Evolutionary conservation across 768 basidiomycete species (phyloP), one percentile per base, ranked within the genome.

Genomic region (Termitomyces titanicus): DNA sequence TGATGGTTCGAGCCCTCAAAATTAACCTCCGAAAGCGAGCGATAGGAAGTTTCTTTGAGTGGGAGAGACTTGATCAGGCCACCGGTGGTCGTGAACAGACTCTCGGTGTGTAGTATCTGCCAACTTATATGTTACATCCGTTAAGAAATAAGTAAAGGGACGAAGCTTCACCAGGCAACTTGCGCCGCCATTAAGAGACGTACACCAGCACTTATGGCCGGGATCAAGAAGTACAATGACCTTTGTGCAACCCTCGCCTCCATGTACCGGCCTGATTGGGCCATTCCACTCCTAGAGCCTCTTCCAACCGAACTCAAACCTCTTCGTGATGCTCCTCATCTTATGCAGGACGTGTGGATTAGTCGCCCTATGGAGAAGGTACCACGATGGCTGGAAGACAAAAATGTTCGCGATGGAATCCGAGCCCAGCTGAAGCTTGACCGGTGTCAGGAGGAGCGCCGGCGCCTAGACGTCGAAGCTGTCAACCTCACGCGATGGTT

Each of bases 331-430:
- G 31, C 56, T 33, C 48, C 68, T 0, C 42, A 22, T 0, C 61
- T 79, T 0, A 69, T 76, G 68, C 65, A 74, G 25, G 73, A 75
- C 48, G 64, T 75, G 0, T 75, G 71, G 72, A 70, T 74, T 4
- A 59, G 51, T 0, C 64, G 63, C 0, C 47, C 62, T 1, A 31
- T 35, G 0, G 51, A 29, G 5, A 38, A 53, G 4, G 42, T 61
- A 0, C 72, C 66, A 11, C 47, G 51, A 10, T 77, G 77, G 74
- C 64, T 74, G 0, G 56, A 66, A 4, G 69, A 76, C 48, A 64
- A 46, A 4, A 24, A 56, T 5, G 53, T 63, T 11, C 53, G 57
- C 5, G 43, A 59, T 15, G 65, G 62, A 12, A 66, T 66, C 17
- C 49, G 51, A 1, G 63, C 63, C 3, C 38, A 62, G 31, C 43